Conservation (phyloP, 768 basidiomycete species). For the Calocera viscosa region DNA sequence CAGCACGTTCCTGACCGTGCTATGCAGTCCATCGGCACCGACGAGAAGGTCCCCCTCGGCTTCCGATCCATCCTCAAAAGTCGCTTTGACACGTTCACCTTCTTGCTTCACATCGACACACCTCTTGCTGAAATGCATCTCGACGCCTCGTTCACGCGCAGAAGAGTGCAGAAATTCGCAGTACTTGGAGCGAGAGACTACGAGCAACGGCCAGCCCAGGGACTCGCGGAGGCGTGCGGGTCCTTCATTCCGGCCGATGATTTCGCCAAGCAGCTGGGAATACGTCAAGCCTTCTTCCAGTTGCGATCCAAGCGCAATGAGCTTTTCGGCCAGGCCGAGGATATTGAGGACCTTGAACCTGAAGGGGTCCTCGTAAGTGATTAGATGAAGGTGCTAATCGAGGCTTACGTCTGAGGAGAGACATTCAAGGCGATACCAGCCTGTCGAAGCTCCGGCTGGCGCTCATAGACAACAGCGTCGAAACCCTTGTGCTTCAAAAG, state of each 20-base stretch:
- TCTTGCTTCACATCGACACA: slow-evolving; percentile 27
- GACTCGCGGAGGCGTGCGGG: neutral
- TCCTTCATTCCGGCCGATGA: neutral
- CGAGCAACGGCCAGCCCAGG: neutral
- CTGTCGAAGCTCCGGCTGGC: slow-evolving; percentile 1
- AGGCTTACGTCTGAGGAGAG: neutral
- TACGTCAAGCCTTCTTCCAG: neutral
- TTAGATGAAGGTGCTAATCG: neutral
- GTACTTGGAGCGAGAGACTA: neutral
- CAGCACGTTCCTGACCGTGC: slow-evolving; percentile 29
- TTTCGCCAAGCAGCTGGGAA: neutral
- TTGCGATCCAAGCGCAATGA: neutral
- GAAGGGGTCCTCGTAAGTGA: neutral
- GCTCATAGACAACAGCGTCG: slow-evolving; percentile 30
- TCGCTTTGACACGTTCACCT: slow-evolving; percentile 25
- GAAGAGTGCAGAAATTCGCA: slow-evolving; percentile 23
- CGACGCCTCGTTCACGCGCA: slow-evolving; percentile 28
- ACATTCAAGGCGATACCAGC: neutral
- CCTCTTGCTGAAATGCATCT: slow-evolving; percentile 28
- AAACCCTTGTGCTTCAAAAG: slow-evolving; percentile 32
- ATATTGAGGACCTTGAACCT: slow-evolving; percentile 2
- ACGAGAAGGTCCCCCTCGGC: slow-evolving; percentile 32
- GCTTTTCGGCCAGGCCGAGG: neutral
- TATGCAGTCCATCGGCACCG: slow-evolving; percentile 38
- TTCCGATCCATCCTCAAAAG: slow-evolving; percentile 28